Conservation (phyloP, 2,329 filamentous ascomycete genomes). For the Penicillium sp. region DNA sequence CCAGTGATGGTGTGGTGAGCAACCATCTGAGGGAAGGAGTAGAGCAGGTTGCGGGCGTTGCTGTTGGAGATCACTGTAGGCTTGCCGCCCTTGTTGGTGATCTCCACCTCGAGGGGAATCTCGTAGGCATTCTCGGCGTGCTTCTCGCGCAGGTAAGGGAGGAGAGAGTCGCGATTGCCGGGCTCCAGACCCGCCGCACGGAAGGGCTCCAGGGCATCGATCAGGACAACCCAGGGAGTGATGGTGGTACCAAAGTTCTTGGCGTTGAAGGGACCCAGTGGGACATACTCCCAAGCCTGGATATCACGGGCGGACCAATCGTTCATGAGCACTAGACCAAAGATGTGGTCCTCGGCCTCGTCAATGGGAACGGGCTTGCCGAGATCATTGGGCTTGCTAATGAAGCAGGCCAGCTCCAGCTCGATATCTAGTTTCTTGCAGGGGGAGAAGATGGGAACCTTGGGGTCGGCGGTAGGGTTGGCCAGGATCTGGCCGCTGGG, state of each 20-base stretch:
- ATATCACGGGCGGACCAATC: slow-evolving; percentile 86
- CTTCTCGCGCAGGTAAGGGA: slow-evolving; percentile 67
- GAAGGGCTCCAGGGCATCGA: slow-evolving; percentile 74
- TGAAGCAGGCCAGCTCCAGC: slow-evolving; percentile 75
- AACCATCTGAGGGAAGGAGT: slow-evolving; percentile 81
- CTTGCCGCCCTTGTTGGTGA: slow-evolving; percentile 48
- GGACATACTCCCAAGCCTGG: slow-evolving; percentile 82
- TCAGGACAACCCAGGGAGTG: slow-evolving; percentile 75
- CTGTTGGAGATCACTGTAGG: slow-evolving; percentile 62
- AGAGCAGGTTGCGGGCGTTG: slow-evolving; percentile 70
- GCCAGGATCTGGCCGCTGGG: slow-evolving; percentile 74
- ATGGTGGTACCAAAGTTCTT: slow-evolving; percentile 84
- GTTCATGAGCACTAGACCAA: slow-evolving; percentile 80
- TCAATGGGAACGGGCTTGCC: slow-evolving; percentile 65
- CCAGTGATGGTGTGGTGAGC: slow-evolving; percentile 77
- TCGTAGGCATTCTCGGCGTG: slow-evolving; percentile 62
- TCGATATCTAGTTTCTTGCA: slow-evolving; percentile 74
- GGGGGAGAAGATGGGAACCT: slow-evolving; percentile 64
- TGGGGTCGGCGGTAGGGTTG: slow-evolving; percentile 63
- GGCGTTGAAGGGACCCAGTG: slow-evolving; percentile 76
- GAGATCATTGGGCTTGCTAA: slow-evolving; percentile 65
- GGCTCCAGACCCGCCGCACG: slow-evolving; percentile 54
- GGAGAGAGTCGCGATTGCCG: slow-evolving; percentile 55
- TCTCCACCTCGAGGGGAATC: slow-evolving; percentile 68
- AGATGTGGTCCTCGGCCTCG: slow-evolving; percentile 70